Percentiles rank a stretch among this genome's conserved stretches.
phyloP scores from a whole-genome alignment of 2,329 filamentous ascomycete genomes.

The Colletotrichum theobromicola region DNA sequence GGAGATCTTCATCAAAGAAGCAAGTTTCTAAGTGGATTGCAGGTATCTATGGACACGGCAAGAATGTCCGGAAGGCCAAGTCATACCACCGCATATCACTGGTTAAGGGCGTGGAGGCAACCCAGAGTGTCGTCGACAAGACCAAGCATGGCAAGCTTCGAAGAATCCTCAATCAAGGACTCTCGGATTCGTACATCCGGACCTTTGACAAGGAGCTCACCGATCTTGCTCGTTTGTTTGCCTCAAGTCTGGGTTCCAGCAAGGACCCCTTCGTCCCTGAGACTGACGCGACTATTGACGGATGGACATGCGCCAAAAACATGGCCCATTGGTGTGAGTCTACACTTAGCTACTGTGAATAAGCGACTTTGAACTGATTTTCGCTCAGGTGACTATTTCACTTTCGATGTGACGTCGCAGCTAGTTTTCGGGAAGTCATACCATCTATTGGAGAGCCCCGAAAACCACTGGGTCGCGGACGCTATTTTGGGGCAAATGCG shows the following conservation, averaged over 20 bases:
- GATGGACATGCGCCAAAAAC: background rate
- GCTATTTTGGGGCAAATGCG: background rate
- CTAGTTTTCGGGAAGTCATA: background rate
- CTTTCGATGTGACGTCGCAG: slow-evolving; percentile 1
- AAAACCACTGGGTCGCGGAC: background rate
- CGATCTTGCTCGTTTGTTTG: background rate
- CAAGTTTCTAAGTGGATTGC: background rate
- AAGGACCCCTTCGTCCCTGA: background rate
- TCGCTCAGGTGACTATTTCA: background rate
- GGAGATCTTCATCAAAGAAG: background rate
- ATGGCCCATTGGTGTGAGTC: slow-evolving; percentile 7
- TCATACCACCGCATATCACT: slow-evolving; percentile 2
- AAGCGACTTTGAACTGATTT: background rate
- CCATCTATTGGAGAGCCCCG: background rate
- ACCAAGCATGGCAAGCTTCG: background rate
- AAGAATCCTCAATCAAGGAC: slow-evolving; percentile 3
- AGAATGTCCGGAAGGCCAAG: background rate
- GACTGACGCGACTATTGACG: background rate
- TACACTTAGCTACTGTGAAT: background rate
- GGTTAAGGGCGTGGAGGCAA: background rate
- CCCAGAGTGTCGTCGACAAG: slow-evolving; percentile 8
- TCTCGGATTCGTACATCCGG: slow-evolving; percentile 4
- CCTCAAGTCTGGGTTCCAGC: background rate
- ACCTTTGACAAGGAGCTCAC: background rate
- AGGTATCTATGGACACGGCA: slow-evolving; percentile 7